Base-by-base conservation (phyloP, 345 rosid genomes). In the Cardamine resedifolia region DNA sequence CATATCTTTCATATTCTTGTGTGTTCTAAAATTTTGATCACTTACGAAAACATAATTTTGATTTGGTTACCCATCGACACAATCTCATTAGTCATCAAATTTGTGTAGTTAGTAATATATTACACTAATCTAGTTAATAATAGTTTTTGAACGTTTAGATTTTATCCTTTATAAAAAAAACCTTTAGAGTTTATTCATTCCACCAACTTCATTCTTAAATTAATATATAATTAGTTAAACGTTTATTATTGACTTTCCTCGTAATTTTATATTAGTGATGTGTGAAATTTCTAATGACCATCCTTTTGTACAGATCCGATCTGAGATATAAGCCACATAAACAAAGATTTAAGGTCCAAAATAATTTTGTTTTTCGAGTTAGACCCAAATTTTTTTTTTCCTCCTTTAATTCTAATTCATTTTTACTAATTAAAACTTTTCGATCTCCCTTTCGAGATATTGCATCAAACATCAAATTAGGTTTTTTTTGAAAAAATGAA, bases 1-100 rank as follows among this genome's bases (percentile, higher is more conserved):
- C 51, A 41, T 68, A 75, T 31, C 69, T 51, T 51, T 68, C 64
- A 67, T 56, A 75, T 75, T 75, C 66, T 53, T 61, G 41, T 60
- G 72, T 52, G 11, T 36, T 65, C 26, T 45, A 44, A 44, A 58
- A 5, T 68, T 43, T 41, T 14, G 10, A 28, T 44, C 57, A 68
- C 60, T 43, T 36, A 38, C 21, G 33, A 23, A 58, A 47, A 48
- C 43, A 30, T n/a, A 21, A 33, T 20, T 19, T 30, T 41, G 66
- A 64, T 64, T 63, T 63, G 66, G 59, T 28, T 20, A 27, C 33
- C 66, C 60, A 70, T 24, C 70, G 61, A 58, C 60, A 28, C 28
- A 66, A 49, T 68, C 41, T 69, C 58, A 47, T 70, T 63, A 53
- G 71, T 76, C 71, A 76, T 45, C 59, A 47, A 62, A 26, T 53